Base-by-base conservation (phyloP, 2,329 filamentous ascomycete species). In the Graphium sp. region DNA sequence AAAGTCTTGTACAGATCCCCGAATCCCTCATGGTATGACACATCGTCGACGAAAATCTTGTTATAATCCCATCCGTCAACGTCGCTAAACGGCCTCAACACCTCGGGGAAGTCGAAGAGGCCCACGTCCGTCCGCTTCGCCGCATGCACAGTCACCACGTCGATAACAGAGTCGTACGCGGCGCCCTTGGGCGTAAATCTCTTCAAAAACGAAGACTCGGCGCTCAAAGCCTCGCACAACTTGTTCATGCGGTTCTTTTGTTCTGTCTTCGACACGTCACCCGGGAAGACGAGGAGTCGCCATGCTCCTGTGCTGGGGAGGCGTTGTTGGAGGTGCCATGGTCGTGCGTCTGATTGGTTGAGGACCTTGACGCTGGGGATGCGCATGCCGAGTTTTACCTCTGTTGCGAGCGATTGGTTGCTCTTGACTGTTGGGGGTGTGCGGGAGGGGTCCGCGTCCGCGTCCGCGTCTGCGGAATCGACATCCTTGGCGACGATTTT, bases 181-280 rank as follows among this genome's bases (percentile, higher is more conserved):
- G 22, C 22, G 11, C 22, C 22, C 3, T 12, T 13, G 12, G 22
- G 22, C 4, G 22, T 24, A 14, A 24, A 24, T 12, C 22, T 74
- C 74, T 0, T 67, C 59, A 37, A 81, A 78, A 2, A 80, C 48
- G n/a, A n/a, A n/a, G n/a, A n/a, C n/a, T n/a, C n/a, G n/a, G 24
- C 27, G 8, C 29, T 24, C 9, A 26, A n/a, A 15, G 18, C 14
- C 12, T 22, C 22, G 21, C 21, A 15, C 14, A 29, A 18, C 25
- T 23, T 21, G 16, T 60, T 43, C 4, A 71, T 48, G 4, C 57
- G 52, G 0, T 44, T 37, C 32, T 55, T 55, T 33, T 69, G 63
- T 2, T 34, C 30, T 0, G 48, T 9, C 0, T 51, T 37, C 3
- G 52, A 46, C 3, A 80, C 48, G 35, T 74, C 53, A 2, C 74